These are phyloP conservation scores for Antitrichia curtipendula DNA, from an alignment of 225 moss, liverwort and hornwort species.

Conservation along the genomic window DNA sequence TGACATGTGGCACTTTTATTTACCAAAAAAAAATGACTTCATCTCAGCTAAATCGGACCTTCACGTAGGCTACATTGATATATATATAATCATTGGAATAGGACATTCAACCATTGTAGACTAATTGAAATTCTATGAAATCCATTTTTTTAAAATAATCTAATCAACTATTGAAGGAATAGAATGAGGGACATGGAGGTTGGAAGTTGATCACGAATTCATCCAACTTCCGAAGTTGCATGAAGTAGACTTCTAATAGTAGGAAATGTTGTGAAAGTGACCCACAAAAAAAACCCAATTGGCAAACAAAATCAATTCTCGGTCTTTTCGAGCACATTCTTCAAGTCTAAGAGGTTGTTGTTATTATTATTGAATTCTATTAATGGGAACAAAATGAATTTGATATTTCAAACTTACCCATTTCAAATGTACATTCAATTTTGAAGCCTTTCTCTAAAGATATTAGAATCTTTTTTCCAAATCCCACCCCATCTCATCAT, in stretches of 20 bases:
- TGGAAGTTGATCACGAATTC: neutral
- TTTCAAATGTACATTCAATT: neutral
- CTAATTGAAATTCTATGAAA: fast-evolving
- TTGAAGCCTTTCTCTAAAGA: fast-evolving
- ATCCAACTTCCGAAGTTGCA: neutral
- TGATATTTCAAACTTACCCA: too few relatives aligned
- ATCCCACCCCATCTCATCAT: neutral
- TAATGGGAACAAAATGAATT: neutral
- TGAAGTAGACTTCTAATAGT: neutral
- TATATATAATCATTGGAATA: too few relatives aligned
- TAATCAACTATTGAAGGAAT: neutral
- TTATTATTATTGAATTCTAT: too few relatives aligned
- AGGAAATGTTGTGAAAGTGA: neutral
- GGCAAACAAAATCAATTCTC: fast-evolving
- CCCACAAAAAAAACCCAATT: neutral
- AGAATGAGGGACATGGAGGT: too few relatives aligned
- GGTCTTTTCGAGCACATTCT: fast-evolving
- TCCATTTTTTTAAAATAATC: neutral
- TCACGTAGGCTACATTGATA: fast-evolving
- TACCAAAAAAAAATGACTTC: too few relatives aligned
- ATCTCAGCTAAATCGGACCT: neutral
- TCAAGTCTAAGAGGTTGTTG: fast-evolving
- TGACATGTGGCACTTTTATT: neutral
- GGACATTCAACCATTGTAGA: neutral
- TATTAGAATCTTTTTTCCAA: neutral